A percentile compares a stretch with the other conserved stretches of the same genome.
Conservation (phyloP, 306 rosid genomes). For the Prinsepia uniflora region DNA sequence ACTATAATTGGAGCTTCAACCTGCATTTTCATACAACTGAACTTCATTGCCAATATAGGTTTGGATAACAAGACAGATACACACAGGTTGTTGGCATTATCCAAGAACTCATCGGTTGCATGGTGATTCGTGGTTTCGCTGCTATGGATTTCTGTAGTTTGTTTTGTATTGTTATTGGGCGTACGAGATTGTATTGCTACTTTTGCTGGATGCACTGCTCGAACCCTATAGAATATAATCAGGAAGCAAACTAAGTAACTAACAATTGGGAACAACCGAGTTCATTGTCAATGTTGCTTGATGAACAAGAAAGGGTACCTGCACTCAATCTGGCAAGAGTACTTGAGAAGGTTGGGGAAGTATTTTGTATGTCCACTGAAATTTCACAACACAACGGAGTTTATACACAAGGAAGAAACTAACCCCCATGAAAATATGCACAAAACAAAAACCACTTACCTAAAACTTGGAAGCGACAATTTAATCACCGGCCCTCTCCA, state of each 20-base stretch:
- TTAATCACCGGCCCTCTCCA: conserved; percentile 78
- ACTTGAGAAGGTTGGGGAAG: conserved; percentile 69
- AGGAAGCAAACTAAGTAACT: neutral
- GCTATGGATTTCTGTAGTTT: conserved; percentile 18
- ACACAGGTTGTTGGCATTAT: conserved; percentile 34
- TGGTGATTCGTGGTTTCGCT: neutral
- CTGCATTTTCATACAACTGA: conserved; percentile 77
- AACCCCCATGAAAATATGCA: neutral
- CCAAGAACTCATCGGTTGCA: conserved; percentile 17
- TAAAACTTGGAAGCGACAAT: conserved; percentile 87
- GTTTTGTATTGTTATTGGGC: conserved; percentile 23
- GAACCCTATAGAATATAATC: conserved; percentile 46
- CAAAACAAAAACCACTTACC: conserved; percentile 38
- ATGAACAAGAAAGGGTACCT: conserved; percentile 27
- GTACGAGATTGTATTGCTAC: conserved; percentile 36
- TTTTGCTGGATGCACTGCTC: conserved; percentile 55
- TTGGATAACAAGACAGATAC: conserved; percentile 62
- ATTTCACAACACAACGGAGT: conserved; percentile 17
- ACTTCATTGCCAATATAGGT: conserved; percentile 72
- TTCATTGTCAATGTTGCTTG: neutral
- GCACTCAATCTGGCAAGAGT: conserved; percentile 82
- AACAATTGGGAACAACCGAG: neutral
- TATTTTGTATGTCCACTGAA: conserved; percentile 67
- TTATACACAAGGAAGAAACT: neutral
- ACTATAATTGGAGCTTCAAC: conserved; percentile 75